These are phyloP conservation scores for Yarrowia sp. DNA, from an alignment of 805 yeast genomes.

Conservation along the genomic window DNA sequence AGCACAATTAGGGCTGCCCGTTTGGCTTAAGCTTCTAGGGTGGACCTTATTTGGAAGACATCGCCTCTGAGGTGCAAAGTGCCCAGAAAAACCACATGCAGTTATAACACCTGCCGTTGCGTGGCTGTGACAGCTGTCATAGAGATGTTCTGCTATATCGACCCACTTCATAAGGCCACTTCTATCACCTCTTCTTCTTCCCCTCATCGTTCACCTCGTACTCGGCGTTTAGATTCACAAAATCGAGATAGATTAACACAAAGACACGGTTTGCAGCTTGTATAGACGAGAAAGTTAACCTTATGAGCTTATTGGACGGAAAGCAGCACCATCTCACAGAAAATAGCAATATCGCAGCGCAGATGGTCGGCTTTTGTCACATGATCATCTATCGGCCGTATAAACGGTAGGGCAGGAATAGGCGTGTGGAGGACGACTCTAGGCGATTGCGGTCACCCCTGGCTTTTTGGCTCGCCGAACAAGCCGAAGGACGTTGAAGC, in stretches of 20 bases:
- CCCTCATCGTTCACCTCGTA: not conserved
- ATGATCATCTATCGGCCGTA: slow-evolving; percentile 8
- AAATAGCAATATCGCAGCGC: slow-evolving; percentile 6
- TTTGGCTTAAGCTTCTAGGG: slow-evolving; percentile 27
- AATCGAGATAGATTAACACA: slow-evolving; percentile 19
- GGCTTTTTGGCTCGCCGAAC: not conserved
- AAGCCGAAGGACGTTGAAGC: not conserved
- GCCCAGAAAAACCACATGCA: slow-evolving; percentile 8
- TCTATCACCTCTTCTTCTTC: not conserved
- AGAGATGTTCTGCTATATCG: too few relatives aligned
- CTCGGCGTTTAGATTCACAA: slow-evolving; percentile 2
- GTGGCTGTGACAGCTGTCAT: not conserved
- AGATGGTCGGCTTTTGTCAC: slow-evolving; percentile 24
- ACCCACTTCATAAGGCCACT: too few relatives aligned
- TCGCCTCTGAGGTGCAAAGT: slow-evolving; percentile 32
- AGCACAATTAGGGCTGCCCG: slow-evolving; percentile 18
- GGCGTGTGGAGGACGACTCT: not conserved
- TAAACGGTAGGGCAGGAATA: slow-evolving; percentile 7
- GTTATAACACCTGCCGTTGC: not conserved
- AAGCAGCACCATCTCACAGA: slow-evolving; percentile 12
- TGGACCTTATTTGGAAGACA: slow-evolving; percentile 15
- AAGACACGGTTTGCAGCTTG: slow-evolving; percentile 14
- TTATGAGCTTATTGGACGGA: slow-evolving; percentile 1
- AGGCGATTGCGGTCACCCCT: not conserved
- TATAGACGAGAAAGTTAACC: slow-evolving; percentile 23